phyloP scores from a whole-genome alignment of 768 basidiomycete species.

The Chalciporus chontae region DNA sequence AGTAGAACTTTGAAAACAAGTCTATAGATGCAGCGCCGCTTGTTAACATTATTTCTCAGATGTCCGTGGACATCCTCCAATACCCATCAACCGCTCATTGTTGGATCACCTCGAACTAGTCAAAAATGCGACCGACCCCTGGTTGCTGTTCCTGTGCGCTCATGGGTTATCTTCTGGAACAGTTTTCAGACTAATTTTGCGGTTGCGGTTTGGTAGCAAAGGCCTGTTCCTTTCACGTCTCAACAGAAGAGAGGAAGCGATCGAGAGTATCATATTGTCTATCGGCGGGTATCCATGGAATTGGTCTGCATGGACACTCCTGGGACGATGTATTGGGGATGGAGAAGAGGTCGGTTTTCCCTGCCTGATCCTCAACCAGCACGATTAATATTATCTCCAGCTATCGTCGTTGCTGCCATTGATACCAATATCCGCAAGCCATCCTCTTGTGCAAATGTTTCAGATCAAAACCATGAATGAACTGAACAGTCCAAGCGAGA shows the following conservation, averaged over 20 bases:
- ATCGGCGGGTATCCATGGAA: slow-evolving; percentile 85
- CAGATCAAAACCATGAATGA: slow-evolving; percentile 88
- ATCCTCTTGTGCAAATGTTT: slow-evolving; percentile 66
- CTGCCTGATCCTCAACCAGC: neutral
- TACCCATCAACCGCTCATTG: slow-evolving; percentile 60
- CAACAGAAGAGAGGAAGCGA: slow-evolving; percentile 78
- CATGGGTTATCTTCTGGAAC: neutral
- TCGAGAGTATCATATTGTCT: slow-evolving; percentile 74
- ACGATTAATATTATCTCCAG: slow-evolving; percentile 27
- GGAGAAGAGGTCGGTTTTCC: slow-evolving; percentile 69
- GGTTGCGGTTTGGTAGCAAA: slow-evolving; percentile 48
- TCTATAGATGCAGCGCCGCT: neutral
- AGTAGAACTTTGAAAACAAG: slow-evolving; percentile 22
- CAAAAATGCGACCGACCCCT: slow-evolving; percentile 64
- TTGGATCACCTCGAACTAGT: slow-evolving; percentile 59
- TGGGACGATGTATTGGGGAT: slow-evolving; percentile 77
- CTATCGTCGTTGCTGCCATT: slow-evolving; percentile 42
- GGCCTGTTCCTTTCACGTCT: slow-evolving; percentile 79
- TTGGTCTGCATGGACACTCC: slow-evolving; percentile 87
- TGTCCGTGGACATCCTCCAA: slow-evolving; percentile 64
- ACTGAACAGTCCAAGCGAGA: slow-evolving; percentile 84
- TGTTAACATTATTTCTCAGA: slow-evolving; percentile 36
- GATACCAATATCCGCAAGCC: slow-evolving; percentile 47
- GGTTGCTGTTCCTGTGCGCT: slow-evolving; percentile 77
- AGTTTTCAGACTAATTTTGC: neutral